Evolutionary conservation across 23 red algal genomes (phyloP).

Genomic region (Gracilariopsis chorda): DNA sequence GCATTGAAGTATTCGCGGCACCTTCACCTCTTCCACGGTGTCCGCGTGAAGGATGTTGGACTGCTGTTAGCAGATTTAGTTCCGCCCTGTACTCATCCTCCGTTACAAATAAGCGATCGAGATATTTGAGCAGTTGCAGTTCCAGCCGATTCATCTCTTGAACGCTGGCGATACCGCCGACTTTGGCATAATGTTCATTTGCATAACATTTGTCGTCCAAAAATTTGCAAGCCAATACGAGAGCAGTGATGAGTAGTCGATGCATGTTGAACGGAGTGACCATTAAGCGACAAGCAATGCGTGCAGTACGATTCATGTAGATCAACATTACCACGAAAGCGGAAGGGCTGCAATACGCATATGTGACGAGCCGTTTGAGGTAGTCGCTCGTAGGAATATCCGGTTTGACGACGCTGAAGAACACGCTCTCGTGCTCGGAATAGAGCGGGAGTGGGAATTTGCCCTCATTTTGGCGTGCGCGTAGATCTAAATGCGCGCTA

Average conservation of each 20-base stretch:
- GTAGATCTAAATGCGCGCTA: too few relatives aligned
- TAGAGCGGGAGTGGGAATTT: not conserved
- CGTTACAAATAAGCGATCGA: conserved; percentile 58
- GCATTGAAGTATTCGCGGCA: too few relatives aligned
- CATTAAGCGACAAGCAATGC: not conserved
- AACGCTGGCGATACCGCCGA: conserved; percentile 68
- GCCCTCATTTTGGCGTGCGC: too few relatives aligned
- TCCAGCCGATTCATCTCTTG: conserved; percentile 76
- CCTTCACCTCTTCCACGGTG: too few relatives aligned
- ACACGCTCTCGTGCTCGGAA: not conserved
- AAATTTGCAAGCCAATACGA: conserved; percentile 74
- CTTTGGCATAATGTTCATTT: conserved; percentile 79
- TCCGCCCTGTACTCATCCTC: conserved; percentile 48
- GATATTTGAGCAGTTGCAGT: conserved; percentile 42
- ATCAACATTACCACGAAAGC: conserved; percentile 41
- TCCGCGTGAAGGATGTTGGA: too few relatives aligned
- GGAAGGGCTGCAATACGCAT: conserved; percentile 23
- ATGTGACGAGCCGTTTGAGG: conserved; percentile 27
- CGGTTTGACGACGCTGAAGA: conserved; percentile 23
- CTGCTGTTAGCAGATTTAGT: too few relatives aligned
- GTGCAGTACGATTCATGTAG: conserved; percentile 29
- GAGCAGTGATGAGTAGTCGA: conserved; percentile 71
- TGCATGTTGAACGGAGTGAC: conserved; percentile 62
- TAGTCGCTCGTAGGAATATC: conserved; percentile 36
- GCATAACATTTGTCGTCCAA: conserved; percentile 80